Conservation (phyloP, 805 yeast genomes). For the Lachancea dasiensis region DNA sequence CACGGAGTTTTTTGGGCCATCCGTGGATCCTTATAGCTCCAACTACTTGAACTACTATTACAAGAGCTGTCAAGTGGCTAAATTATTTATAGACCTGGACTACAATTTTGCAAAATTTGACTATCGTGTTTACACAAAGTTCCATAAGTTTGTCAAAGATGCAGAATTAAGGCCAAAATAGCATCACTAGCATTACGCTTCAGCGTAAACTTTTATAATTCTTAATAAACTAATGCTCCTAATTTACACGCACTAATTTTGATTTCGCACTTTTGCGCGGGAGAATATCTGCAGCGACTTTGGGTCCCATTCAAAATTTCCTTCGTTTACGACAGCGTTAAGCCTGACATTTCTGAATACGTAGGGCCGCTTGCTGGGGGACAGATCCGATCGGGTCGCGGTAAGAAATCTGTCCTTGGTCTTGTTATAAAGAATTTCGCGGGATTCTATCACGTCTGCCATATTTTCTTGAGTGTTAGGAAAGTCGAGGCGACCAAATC, state of each 20-base stretch:
- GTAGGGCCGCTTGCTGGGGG: constrained; percentile 33
- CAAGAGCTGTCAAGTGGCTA: constrained; percentile 55
- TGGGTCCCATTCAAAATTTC: constrained; percentile 30
- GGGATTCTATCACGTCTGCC: constrained; percentile 35
- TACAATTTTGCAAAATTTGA: constrained; percentile 55
- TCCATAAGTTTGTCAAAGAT: constrained; percentile 29
- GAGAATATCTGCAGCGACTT: constrained; percentile 20
- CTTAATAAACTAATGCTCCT: too few relatives aligned
- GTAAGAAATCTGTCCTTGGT: constrained; percentile 41
- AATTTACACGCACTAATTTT: too few relatives aligned
- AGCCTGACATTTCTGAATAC: constrained; percentile 40
- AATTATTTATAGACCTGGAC: constrained; percentile 56
- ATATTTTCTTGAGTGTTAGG: constrained; percentile 49
- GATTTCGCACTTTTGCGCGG: constrained; percentile 10
- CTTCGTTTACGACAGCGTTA: constrained; percentile 34
- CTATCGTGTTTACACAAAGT: constrained; percentile 40
- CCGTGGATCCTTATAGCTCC: constrained; percentile 33
- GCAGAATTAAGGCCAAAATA: constrained; percentile 6
- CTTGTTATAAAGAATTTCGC: constrained; percentile 32
- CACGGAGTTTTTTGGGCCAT: constrained; percentile 24
- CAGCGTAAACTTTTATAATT: neutral
- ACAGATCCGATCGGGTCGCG: constrained; percentile 34
- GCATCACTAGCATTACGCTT: constrained; percentile 2
- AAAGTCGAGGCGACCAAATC: constrained; percentile 53
- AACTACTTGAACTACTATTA: constrained; percentile 42